These are phyloP conservation scores for Myrica gale DNA, from an alignment of 306 rosid species.

Conservation along the genomic window DNA sequence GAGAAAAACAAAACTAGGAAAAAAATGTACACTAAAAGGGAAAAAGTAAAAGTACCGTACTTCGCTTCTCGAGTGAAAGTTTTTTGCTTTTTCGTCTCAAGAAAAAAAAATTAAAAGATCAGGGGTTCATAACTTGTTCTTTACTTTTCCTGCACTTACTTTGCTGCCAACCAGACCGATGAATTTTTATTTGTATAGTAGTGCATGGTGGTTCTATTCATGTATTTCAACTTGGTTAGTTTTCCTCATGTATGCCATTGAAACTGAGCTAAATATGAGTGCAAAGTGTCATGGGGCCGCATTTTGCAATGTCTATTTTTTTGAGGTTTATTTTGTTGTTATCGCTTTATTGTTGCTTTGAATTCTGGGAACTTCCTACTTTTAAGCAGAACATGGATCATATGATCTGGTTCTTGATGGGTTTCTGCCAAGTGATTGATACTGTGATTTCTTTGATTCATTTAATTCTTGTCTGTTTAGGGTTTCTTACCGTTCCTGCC, in stretches of 20 bases:
- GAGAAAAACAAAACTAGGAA: too few relatives aligned
- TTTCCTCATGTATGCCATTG: background rate
- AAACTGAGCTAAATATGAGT: background rate
- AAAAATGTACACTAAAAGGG: too few relatives aligned
- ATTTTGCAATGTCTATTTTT: too few relatives aligned
- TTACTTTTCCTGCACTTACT: too few relatives aligned
- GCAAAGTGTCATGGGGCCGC: background rate
- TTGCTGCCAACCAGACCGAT: background rate
- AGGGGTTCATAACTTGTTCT: too few relatives aligned
- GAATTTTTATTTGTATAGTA: background rate
- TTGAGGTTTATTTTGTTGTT: background rate
- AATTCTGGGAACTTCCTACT: background rate
- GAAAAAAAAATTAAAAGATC: too few relatives aligned
- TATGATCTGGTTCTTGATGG: background rate
- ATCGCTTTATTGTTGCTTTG: background rate
- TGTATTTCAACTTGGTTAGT: background rate
- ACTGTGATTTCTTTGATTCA: background rate
- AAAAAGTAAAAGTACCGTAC: too few relatives aligned
- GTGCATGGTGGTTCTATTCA: background rate
- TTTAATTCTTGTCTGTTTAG: background rate
- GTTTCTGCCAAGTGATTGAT: background rate
- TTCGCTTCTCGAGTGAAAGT: too few relatives aligned
- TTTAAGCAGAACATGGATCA: background rate
- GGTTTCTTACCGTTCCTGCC: background rate
- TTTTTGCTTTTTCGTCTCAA: too few relatives aligned